Percentiles rank a stretch among this genome's conserved stretches.
Conservation (phyloP, 768 basidiomycete species). For the Fomitopsis serialis region DNA sequence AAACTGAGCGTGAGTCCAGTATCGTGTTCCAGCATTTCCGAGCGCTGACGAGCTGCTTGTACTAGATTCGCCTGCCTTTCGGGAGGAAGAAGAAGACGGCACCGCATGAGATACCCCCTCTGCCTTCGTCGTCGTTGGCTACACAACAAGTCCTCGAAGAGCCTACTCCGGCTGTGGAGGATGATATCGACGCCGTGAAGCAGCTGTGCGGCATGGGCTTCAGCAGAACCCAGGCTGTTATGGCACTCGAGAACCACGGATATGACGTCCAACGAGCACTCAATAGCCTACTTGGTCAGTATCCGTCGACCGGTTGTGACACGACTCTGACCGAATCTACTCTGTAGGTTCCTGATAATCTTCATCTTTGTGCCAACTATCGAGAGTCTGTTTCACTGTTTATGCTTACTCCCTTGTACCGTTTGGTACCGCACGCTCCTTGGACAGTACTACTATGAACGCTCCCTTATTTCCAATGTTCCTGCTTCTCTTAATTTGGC, state of each 20-base stretch:
- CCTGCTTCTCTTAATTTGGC: conserved; percentile 4
- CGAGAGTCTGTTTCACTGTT: neutral
- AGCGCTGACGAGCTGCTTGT: conserved; percentile 1
- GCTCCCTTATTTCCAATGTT: conserved; percentile 4
- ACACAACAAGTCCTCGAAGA: conserved; percentile 37
- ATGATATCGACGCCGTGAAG: conserved; percentile 73
- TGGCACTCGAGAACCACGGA: conserved; percentile 76
- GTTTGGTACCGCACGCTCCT: conserved; percentile 10
- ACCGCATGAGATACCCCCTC: conserved; percentile 38
- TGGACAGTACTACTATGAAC: conserved; percentile 13
- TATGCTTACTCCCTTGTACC: neutral
- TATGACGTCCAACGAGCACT: conserved; percentile 80
- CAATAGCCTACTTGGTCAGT: conserved; percentile 59
- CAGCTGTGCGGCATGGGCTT: conserved; percentile 90
- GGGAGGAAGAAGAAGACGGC: conserved; percentile 64
- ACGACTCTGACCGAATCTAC: conserved; percentile 1
- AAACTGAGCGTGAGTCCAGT: conserved; percentile 66
- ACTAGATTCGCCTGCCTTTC: conserved; percentile 74
- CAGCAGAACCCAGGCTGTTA: conserved; percentile 72
- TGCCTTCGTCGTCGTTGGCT: conserved; percentile 24
- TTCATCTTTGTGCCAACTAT: neutral
- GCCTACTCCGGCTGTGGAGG: conserved; percentile 52
- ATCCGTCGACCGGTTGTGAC: neutral
- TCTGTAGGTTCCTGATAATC: conserved; percentile 18
- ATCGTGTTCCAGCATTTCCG: neutral